These are phyloP conservation scores for Didymella segeticola DNA, from an alignment of 2,329 filamentous ascomycete genomes.

Conservation along the genomic window DNA sequence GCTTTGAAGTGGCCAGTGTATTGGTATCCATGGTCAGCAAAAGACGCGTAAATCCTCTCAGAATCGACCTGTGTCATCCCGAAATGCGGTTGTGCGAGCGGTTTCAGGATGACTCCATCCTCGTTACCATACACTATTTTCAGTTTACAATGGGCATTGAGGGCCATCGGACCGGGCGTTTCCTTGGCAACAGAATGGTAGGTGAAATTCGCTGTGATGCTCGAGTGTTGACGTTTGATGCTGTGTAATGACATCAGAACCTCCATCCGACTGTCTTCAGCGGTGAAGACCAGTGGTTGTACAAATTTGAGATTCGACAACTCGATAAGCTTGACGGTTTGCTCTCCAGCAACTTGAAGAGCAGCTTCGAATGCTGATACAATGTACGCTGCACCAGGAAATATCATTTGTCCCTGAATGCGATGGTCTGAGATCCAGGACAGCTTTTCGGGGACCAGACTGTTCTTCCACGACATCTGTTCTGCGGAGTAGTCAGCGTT, in stretches of 20 bases:
- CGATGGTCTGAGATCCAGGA: constrained; percentile 28
- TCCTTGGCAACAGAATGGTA: neutral
- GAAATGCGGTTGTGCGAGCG: neutral
- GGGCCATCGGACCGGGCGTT: neutral
- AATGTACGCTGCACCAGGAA: constrained; percentile 55
- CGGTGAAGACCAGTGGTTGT: constrained; percentile 20
- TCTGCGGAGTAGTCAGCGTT: neutral
- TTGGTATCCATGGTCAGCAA: constrained; percentile 1
- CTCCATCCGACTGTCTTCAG: constrained; percentile 6
- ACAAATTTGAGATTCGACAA: constrained; percentile 20
- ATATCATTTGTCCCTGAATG: constrained; percentile 46
- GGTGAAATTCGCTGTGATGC: neutral
- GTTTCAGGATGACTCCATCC: neutral
- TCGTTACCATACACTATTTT: neutral
- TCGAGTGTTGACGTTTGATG: neutral
- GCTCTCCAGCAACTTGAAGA: neutral
- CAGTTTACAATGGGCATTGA: constrained; percentile 2
- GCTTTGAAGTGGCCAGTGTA: constrained; percentile 6
- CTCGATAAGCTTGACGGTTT: constrained; percentile 19
- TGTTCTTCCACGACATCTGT: constrained; percentile 21
- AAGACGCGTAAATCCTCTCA: neutral
- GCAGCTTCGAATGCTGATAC: constrained; percentile 46
- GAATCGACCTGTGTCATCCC: neutral
- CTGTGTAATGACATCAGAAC: constrained; percentile 1
- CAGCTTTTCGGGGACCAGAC: constrained; percentile 15